Conservation (phyloP, 768 basidiomycete genomes). For the Boletales sp. region DNA sequence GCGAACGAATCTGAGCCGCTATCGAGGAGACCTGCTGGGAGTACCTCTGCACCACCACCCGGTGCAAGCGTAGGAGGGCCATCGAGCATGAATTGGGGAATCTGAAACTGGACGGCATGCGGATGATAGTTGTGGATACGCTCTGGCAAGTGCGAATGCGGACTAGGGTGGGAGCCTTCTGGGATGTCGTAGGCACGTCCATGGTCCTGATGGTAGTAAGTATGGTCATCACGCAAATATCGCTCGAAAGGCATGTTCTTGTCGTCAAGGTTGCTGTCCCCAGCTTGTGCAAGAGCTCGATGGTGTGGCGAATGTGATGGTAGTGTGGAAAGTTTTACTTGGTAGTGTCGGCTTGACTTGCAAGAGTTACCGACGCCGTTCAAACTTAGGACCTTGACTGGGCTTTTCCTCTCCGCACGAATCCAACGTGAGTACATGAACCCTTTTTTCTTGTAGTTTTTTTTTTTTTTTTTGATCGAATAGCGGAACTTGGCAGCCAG, state of each 20-base stretch:
- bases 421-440: conserved; percentile 5
- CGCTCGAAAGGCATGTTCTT: conserved; percentile 40
- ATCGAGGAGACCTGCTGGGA: conserved; percentile 45
- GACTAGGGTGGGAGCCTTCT: neutral
- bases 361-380: neutral
- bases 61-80: conserved; percentile 59
- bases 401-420: neutral
- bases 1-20: conserved; percentile 23
- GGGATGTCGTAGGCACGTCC: conserved; percentile 8
- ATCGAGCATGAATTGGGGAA: conserved; percentile 62
- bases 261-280: conserved; percentile 2
- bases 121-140: conserved; percentile 9
- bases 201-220: conserved; percentile 12
- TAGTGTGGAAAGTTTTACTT: too few relatives aligned
- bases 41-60: conserved; percentile 72
- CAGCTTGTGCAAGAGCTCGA: neutral
- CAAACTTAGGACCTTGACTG: neutral
- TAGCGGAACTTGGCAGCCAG: neutral
- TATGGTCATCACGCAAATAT: conserved; percentile 33
- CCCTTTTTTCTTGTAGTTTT: conserved; percentile 1
- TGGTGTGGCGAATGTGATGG: too few relatives aligned
- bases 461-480: conserved; percentile 10
- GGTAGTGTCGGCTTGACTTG: too few relatives aligned
- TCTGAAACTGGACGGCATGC: conserved; percentile 47
- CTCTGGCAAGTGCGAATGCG: too few relatives aligned